Evolutionary conservation across 164 flowering plant genomes (phyloP).

Genomic region (Annona cherimola): DNA sequence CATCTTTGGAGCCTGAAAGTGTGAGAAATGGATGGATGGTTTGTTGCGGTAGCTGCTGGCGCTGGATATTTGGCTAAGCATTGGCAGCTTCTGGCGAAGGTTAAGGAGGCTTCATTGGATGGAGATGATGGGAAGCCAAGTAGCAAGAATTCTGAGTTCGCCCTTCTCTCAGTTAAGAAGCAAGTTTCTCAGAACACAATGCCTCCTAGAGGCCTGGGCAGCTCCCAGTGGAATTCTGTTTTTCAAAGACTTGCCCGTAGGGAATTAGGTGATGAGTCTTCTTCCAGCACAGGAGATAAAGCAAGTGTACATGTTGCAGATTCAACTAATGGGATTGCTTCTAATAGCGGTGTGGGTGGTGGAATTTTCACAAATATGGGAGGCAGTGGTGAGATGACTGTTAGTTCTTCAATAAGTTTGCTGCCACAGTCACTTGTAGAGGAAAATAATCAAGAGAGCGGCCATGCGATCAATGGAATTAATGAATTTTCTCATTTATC

Average conservation of each 20-base stretch:
- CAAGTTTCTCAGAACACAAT: not conserved
- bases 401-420: constrained; percentile 22
- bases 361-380: constrained; percentile 16
- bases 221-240: constrained; percentile 17
- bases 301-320: constrained; percentile 6
- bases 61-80: constrained; percentile 58
- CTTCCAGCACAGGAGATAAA: constrained; percentile 13
- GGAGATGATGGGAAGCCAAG: constrained; percentile 18
- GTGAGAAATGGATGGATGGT: constrained; percentile 62
- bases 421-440: constrained; percentile 5
- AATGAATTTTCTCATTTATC: constrained; percentile 8
- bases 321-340: constrained; percentile 11
- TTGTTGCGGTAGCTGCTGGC: constrained; percentile 67
- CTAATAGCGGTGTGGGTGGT: constrained; percentile 21
- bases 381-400: constrained; percentile 14
- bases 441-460: constrained; percentile 14
- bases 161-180: not conserved
- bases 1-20: not conserved
- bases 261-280: constrained; percentile 18
- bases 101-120: constrained; percentile 23
- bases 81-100: constrained; percentile 34
- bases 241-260: constrained; percentile 15
- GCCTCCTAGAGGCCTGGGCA: not conserved
- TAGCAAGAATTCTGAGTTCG: constrained; percentile 19
- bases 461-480: constrained; percentile 1